A percentile compares a stretch with the other conserved stretches of the same genome.
These are phyloP conservation scores for Sugiyamaella chiloensis DNA, from an alignment of 805 yeast genomes.

Conservation along the genomic window DNA sequence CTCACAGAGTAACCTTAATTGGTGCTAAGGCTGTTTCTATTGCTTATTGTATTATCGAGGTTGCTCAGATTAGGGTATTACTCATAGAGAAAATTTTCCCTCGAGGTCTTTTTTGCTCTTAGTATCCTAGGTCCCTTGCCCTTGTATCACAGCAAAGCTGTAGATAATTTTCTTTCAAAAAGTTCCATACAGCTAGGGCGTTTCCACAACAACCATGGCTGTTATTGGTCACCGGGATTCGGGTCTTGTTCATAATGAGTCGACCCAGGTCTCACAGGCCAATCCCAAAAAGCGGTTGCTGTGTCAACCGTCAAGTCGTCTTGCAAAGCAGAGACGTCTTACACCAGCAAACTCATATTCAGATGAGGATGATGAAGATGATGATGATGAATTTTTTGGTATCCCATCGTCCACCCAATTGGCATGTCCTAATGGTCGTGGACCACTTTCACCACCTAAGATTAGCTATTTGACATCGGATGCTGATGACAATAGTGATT, in stretches of 20 bases:
- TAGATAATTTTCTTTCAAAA: neutral
- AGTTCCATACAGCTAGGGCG: neutral
- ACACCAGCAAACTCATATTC: conserved; percentile 11
- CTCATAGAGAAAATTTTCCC: too few relatives aligned
- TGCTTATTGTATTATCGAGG: conserved; percentile 2
- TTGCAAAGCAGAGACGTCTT: conserved; percentile 6
- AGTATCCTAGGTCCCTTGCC: too few relatives aligned
- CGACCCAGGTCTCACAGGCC: neutral
- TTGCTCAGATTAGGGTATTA: too few relatives aligned
- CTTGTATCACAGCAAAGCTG: too few relatives aligned
- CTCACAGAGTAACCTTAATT: conserved; percentile 1
- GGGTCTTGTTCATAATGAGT: neutral
- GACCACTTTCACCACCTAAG: conserved; percentile 13
- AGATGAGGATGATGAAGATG: conserved; percentile 5
- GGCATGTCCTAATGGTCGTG: neutral
- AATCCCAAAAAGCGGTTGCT: conserved; percentile 2
- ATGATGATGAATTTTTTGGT: conserved; percentile 14
- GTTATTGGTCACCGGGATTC: neutral
- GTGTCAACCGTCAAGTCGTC: conserved; percentile 1
- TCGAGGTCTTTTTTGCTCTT: too few relatives aligned
- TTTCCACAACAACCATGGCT: conserved; percentile 3
- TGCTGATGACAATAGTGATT: conserved; percentile 8
- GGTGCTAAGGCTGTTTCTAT: conserved; percentile 2
- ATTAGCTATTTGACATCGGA: conserved; percentile 8
- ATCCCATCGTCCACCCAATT: neutral